Conservation (phyloP, 176 grass and related monocot genomes). For the Puccinellia tenuiflora region DNA sequence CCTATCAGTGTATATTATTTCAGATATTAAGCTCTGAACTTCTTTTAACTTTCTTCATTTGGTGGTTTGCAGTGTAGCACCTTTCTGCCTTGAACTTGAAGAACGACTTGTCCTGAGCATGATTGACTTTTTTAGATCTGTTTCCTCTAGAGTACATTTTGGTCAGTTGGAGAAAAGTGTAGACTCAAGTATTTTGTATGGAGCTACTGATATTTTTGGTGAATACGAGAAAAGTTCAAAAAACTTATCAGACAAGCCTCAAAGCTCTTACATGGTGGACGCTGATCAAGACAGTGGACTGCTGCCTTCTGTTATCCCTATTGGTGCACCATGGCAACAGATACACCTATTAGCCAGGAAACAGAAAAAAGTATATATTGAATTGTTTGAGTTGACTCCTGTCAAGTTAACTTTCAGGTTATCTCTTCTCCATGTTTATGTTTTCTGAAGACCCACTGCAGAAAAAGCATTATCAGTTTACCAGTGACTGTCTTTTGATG, state of each 20-base stretch:
- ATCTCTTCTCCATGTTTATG: conserved; percentile 24
- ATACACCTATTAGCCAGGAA: conserved; percentile 92
- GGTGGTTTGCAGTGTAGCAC: conserved; percentile 61
- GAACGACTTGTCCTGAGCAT: conserved; percentile 83
- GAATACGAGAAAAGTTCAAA: conserved; percentile 36
- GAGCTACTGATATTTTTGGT: conserved; percentile 37
- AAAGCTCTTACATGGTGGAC: conserved; percentile 19
- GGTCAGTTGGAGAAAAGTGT: conserved; percentile 52
- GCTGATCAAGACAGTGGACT: conserved; percentile 36
- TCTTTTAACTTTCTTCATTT: conserved; percentile 23
- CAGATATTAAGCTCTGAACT: conserved; percentile 15
- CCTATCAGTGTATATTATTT: neutral
- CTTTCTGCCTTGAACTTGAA: conserved; percentile 89
- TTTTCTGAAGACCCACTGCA: conserved; percentile 15
- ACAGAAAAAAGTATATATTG: conserved; percentile 86
- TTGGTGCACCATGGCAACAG: conserved; percentile 93
- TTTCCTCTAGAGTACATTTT: conserved; percentile 67
- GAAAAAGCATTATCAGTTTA: neutral
- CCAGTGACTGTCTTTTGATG: conserved; percentile 34
- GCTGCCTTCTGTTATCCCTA: conserved; percentile 73
- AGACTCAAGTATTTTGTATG: conserved; percentile 53
- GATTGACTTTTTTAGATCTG: conserved; percentile 75
- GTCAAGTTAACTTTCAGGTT: conserved; percentile 86
- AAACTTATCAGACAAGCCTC: conserved; percentile 35
- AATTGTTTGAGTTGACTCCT: conserved; percentile 76